Evolutionary conservation across 768 basidiomycete genomes (phyloP), one percentile per base, ranked within the genome.

Genomic region (Pleurotus salmoneostramineus): DNA sequence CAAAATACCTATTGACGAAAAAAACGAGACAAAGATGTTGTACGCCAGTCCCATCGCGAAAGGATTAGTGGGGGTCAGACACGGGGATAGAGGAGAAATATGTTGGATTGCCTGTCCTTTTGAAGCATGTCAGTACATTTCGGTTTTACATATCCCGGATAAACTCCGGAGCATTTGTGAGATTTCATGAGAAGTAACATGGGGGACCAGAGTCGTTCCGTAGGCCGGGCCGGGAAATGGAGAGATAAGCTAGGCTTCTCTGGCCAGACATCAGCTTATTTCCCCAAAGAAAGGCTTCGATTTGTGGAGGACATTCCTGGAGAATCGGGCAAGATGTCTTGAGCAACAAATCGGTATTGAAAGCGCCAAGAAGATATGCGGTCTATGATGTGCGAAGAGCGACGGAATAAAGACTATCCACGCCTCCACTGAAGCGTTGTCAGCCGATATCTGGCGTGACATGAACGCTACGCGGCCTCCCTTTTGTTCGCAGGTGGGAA

Each of bases 401-500:
- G 37, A 43, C 17, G 40, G 15, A 15, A 31, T 40, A 43, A 17
- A 37, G 17, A 42, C 12, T 55, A 37, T 31, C 52, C 52, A 55
- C 21, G 4, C 4, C 48, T 40, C 48, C 12, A 42, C 40, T 27
- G 34, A 55, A 55, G 52, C 52, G 40, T 55, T 55, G 52, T 55
- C 52, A 43, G 36, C 34, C 15, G 17, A 5, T 7, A 10, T n/a
- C 21, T 27, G 10, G 27, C 34, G 52, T 35, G 32, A 36, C 27
- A 32, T 12, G 42, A n/a, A 37, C 21, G 27, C 21, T 31, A 40
- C 17, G 17, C 17, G 14, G 44, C 32, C 15, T 33, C 6, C 31
- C 35, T n/a, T 45, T 57, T 64, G 36, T 58, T 52, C 31, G 50
- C 21, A 17, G 62, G 68, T 8, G 87, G 87, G 63, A 89, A 90